Conservation (phyloP, 345 rosid genomes). For the Pistacia atlantica region DNA sequence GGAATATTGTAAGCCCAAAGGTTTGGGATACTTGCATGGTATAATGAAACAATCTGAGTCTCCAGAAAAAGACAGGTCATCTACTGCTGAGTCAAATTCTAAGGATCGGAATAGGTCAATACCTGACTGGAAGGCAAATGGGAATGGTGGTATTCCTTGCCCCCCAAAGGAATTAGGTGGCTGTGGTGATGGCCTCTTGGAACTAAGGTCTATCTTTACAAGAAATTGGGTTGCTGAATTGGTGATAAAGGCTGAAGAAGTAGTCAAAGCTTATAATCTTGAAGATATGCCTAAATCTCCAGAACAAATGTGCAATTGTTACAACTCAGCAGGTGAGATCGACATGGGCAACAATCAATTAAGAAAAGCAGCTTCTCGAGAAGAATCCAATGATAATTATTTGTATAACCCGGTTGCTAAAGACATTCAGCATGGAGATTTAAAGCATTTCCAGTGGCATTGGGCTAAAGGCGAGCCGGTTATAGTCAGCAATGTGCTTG, state of each 20-base stretch:
- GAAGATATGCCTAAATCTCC: conserved; percentile 3
- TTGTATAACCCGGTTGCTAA: conserved; percentile 46
- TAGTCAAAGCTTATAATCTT: conserved; percentile 13
- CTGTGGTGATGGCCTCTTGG: conserved; percentile 39
- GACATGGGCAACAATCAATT: conserved; percentile 17
- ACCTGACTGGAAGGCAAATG: conserved; percentile 43
- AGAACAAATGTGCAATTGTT: conserved; percentile 36
- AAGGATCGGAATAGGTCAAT: neutral
- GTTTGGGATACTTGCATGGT: conserved; percentile 39
- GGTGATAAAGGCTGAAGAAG: conserved; percentile 39
- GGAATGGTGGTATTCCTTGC: conserved; percentile 44
- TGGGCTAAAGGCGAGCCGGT: conserved; percentile 70
- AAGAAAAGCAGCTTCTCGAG: conserved; percentile 47
- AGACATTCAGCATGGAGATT: conserved; percentile 37
- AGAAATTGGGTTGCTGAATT: conserved; percentile 36
- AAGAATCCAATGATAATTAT: conserved; percentile 47
- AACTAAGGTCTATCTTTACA: conserved; percentile 34
- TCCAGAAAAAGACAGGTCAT: neutral
- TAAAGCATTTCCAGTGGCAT: conserved; percentile 60
- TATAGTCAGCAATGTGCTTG: conserved; percentile 55
- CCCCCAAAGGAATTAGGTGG: conserved; percentile 33
- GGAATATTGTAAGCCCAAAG: conserved; percentile 18
- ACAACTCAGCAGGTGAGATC: conserved; percentile 20
- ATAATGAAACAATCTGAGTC: neutral
- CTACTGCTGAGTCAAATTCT: conserved; percentile 5